Base-by-base conservation (phyloP, 169 alveolate species). In the Perkinsus marinus region DNA sequence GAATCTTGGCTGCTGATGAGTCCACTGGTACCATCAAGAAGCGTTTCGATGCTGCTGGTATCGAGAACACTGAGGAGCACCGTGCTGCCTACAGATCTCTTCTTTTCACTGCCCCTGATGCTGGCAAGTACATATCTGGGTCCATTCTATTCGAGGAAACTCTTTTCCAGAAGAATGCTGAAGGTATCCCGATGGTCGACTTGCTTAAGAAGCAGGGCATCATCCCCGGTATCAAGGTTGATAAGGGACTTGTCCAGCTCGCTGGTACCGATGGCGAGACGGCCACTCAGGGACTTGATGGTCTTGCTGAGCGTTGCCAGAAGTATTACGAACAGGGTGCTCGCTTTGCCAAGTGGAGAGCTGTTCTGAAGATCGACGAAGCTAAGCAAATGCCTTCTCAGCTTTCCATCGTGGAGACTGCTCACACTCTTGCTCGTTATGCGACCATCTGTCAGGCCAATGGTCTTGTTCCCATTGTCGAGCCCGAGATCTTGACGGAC, bases 271-370 rank as follows among this genome's bases (percentile, higher is more conserved):
- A 97, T 39, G 99, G 95, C 41, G 98, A 96, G 93, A 95, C 94
- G 89, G 91, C 95, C 46, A 93, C 95, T 26, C 92, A 93, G 93
- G 99, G 99, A 43, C 96, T 99, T 89, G 99, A 99, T 93, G 98
- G 98, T 38, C 97, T 99, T 38, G 99, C 97, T 90, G 98, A 97
- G 90, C 95, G 99, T 94, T 98, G 99, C 98, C 93, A 95, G 91
- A 97, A 97, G 95, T 98, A 97, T 96, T 98, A 99, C 95, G 97
- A 95, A 90, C 97, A 98, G 91, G 99, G 99, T 47, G 99, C 99
- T 91, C 97, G 99, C 90, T 99, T 99, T 95, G 99, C 99, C 93
- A 99, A 99, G 96, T 99, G 99, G 99, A 97, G 99, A 94, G 98
- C 99, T 39, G 99, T 98, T 39, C 95, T 98, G 90, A 97, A 96